Base-by-base conservation (phyloP, 2,329 filamentous ascomycete species). In the Capronia epimyces region DNA sequence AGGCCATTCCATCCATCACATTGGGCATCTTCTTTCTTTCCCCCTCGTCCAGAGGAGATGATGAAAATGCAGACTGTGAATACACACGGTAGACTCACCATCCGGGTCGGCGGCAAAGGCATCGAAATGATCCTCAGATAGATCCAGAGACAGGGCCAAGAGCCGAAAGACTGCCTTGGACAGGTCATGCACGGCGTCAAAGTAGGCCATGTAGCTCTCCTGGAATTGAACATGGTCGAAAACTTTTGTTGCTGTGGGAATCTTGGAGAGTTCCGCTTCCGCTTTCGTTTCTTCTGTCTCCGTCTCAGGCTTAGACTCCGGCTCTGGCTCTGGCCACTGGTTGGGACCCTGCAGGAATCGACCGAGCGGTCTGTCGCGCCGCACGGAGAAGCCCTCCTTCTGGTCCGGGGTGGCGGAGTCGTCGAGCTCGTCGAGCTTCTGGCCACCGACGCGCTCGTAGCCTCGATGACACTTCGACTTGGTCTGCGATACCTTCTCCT, bases 51-150 rank as follows among this genome's bases (percentile, higher is more conserved):
- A 29, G 27, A 29, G 8, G 8, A 13, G 27, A 29, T 7, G 2
- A 13, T 2, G 8, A 8, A 29, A 2, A 29, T 7, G 13, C 27
- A 29, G 27, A 29, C 27, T 29, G 13, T 29, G 8, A 29, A 29
- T 8, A 13, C 8, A 7, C 27, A 29, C 9, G 15, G 32, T 16
- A 37, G 15, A 22, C 64, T 45, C 18, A 54, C 54, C 49, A 40
- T 53, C 46, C 16, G 34, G 39, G 12, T 42, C 22, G 16, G 34
- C 0, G 16, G 75, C 72, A 47, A 78, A 75, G 3, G 66, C 65
- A 50, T 82, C 79, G 60, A 82, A 82, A 46, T 76, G 75, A 25
- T 71, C 60, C 59, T 83, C 79, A 0, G 72, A 68, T 2, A 82
- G 65, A 8, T 71, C 70, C 2, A 83, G 67, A 5, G 74, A 75